Base-by-base conservation (phyloP, 2,329 filamentous ascomycete genomes). In the Fusarium praegraminearum region DNA sequence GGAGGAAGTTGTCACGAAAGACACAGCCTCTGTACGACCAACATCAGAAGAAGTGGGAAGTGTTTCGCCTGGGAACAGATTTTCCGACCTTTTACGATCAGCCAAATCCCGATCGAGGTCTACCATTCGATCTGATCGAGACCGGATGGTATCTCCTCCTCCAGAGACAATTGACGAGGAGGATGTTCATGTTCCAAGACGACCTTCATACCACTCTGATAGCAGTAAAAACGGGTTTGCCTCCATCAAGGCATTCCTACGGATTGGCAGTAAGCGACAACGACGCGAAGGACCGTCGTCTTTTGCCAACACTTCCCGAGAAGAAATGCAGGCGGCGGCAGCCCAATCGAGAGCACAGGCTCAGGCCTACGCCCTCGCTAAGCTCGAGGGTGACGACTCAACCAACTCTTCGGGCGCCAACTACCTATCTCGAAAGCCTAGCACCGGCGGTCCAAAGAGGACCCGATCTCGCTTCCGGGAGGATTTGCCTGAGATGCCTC, bases 401-500 rank as follows among this genome's bases (percentile, higher is more conserved):
- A 56, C 67, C 16, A 59, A 69, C 36, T 61, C 55, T 28, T 61
- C 65, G 10, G 47, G 67, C 22, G 44, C 69, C 45, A 73, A 76
- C 44, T 78, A 79, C 52, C 44, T 79, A 32, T 67, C 77, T 16
- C 74, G 74, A 43, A 80, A 79, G 61, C 62, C 72, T 12, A 83
- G 80, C 69, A 77, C 81, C 15, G 81, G 80, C 10, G 77, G 90
- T 8, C 91, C 93, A 8, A 91, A 92, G 74, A 89, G 94, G 58
- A 96, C 93, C 6, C 90, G 93, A 79, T 98, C 94, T 38, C 94
- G 93, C 58, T 98, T 98, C 82, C 88, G 92, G 50, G 95, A 98
- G 81, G 94, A 98, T 75, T 85, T 98, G 15, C 94, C 94, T 6
- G 95, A 98, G 76, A 86, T 93, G 53, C 92, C 93, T 3, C 80